Evolutionary conservation across 2,329 filamentous ascomycete species (phyloP).

Genomic region (Geosmithia flava): DNA sequence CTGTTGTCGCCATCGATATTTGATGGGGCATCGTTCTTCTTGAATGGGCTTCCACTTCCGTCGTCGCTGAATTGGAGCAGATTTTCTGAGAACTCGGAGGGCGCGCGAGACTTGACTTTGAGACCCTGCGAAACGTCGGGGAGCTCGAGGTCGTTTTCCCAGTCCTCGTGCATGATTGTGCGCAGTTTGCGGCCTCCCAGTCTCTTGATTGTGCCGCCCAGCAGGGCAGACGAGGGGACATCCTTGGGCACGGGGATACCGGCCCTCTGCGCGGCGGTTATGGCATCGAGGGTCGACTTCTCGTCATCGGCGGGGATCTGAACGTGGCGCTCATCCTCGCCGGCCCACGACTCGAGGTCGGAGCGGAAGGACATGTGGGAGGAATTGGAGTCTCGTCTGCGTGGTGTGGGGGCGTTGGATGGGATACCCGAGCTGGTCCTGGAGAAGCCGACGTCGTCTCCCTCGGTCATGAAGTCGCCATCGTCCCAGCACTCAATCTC

Average conservation of each 20-base stretch:
- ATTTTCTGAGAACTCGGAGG: slow-evolving; percentile 51
- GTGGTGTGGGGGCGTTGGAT: slow-evolving; percentile 24
- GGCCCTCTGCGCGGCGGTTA: slow-evolving; percentile 74
- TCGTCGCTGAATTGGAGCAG: slow-evolving; percentile 53
- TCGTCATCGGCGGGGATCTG: slow-evolving; percentile 78
- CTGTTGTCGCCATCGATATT: slow-evolving; percentile 14
- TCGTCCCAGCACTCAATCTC: slow-evolving; percentile 70
- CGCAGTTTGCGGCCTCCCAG: slow-evolving; percentile 65
- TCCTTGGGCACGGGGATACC: slow-evolving; percentile 85
- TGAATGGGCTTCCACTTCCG: slow-evolving; percentile 41
- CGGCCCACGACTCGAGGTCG: slow-evolving; percentile 62
- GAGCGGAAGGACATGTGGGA: slow-evolving; percentile 74
- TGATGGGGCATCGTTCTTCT: slow-evolving; percentile 11
- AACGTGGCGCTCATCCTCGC: slow-evolving; percentile 70
- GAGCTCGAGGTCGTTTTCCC: slow-evolving; percentile 67
- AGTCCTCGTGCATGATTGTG: slow-evolving; percentile 66
- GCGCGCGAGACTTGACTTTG: slow-evolving; percentile 52
- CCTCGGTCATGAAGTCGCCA: slow-evolving; percentile 60
- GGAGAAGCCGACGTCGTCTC: slow-evolving; percentile 50
- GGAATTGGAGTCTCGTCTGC: slow-evolving; percentile 65
- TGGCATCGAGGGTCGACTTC: slow-evolving; percentile 69
- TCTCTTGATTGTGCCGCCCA: slow-evolving; percentile 87
- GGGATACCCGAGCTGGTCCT: slow-evolving; percentile 21
- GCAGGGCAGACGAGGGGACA: slow-evolving; percentile 76
- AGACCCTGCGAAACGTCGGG: slow-evolving; percentile 46